Conservation (phyloP, 768 basidiomycete species). For the Pleurotus pulmonarius region DNA sequence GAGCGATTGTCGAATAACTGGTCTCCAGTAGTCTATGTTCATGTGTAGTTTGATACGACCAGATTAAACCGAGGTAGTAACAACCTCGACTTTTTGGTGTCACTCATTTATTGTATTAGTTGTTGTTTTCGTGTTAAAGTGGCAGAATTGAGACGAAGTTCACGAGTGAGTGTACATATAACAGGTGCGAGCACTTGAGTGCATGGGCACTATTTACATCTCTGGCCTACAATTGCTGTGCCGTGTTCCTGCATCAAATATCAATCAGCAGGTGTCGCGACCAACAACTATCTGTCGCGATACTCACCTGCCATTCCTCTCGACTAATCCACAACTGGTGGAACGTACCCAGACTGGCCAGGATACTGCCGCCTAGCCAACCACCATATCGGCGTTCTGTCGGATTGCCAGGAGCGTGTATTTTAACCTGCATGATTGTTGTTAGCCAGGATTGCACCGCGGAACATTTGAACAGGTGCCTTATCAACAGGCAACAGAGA, state of each 20-base stretch:
- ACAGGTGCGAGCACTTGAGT: no score
- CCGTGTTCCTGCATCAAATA: slow-evolving; percentile 64
- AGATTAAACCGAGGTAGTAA: background rate
- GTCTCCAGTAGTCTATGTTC: background rate
- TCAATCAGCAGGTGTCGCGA: background rate
- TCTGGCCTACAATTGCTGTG: slow-evolving; percentile 74
- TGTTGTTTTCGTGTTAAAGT: slow-evolving; percentile 1
- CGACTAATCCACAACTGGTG: slow-evolving; percentile 95
- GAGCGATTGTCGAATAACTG: background rate
- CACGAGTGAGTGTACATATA: no score
- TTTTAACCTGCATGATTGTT: slow-evolving; percentile 59
- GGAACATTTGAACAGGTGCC: background rate
- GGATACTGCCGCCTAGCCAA: slow-evolving; percentile 95
- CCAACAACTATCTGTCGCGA: background rate
- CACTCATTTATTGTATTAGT: slow-evolving; percentile 5
- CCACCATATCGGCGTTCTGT: slow-evolving; percentile 87
- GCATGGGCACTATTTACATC: slow-evolving; percentile 62
- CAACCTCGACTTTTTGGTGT: background rate
- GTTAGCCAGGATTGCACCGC: background rate
- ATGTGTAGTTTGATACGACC: background rate
- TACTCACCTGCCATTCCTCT: slow-evolving; percentile 85
- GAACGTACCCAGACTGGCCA: slow-evolving; percentile 94
- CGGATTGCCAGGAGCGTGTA: slow-evolving; percentile 88
- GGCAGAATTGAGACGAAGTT: no score
- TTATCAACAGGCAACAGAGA: background rate